Evolutionary conservation across 2,329 filamentous ascomycete genomes (phyloP), one percentile per base, ranked within the genome.

Genomic region (Neofusicoccum laricinum): DNA sequence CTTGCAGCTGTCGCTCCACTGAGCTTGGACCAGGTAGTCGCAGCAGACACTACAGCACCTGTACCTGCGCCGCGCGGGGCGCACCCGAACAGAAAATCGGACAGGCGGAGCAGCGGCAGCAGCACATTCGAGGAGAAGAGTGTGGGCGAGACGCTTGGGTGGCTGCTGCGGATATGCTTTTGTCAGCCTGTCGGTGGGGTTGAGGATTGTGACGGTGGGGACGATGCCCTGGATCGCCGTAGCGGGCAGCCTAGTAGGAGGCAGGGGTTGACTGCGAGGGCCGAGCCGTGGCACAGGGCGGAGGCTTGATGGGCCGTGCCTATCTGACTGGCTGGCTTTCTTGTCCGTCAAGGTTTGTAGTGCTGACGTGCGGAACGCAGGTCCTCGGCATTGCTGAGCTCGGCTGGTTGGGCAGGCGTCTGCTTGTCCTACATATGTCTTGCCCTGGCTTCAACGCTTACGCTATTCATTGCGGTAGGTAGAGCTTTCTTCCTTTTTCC

Each of bases 181-280:
- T 76, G 75, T 58, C 73, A 76, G 63, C 74, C 74, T 30, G 71
- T 70, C 36, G 75, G 75, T 64, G 49, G 79, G 79, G 14, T 80
- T 71, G 6, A 85, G 71, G 4, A 83, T 69, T 0, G 81, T 80
- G 51, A 79, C 64, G 1, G 76, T 75, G 12, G 83, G 73, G 2
- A 68, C 69, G 1, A 70, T 70, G 59, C 55, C 7, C 55, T 25
- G 17, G 32, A 15, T 10, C 55, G 19, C 36, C 41, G 10, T 36
- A 7, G 55, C 15, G 30, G 30, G n/a, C 55, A 46, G 12, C 41
- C n/a, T 21, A n/a, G 25, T 36, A 12, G 8, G 15, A 36, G 32
- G 30, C 41, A 46, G 30, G 40, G 41, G 10, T 46, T 11, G 6
- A 36, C 34, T 17, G 15, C 8, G 40, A 34, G 53, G 25, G n/a